phyloP scores from a whole-genome alignment of 1,284 basidiomycete genomes.

The Apiotrichum sp. region DNA sequence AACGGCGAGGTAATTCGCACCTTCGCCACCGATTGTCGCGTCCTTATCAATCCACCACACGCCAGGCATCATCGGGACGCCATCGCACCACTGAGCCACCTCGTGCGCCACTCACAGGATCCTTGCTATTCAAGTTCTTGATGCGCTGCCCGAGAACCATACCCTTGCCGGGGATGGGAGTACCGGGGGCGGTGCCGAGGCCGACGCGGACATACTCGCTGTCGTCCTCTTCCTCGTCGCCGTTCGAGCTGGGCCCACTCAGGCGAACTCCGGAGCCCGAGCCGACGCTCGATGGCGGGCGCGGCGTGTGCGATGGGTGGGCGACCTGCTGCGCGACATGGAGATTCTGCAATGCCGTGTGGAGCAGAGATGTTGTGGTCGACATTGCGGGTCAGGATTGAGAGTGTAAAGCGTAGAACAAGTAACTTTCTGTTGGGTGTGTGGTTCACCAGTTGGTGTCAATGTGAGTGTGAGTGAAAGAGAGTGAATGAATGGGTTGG shows the following conservation, averaged over 20 bases:
- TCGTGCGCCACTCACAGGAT: slow-evolving; percentile 34
- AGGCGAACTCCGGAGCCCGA: slow-evolving; percentile 16
- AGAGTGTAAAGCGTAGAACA: not conserved
- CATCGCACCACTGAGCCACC: too few relatives aligned
- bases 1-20: too few relatives aligned
- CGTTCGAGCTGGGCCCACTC: slow-evolving; percentile 7
- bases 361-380: slow-evolving; percentile 40
- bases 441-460: too few relatives aligned
- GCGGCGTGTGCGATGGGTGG: slow-evolving; percentile 31
- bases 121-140: slow-evolving; percentile 20
- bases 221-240: slow-evolving; percentile 44
- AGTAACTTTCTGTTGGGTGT: too few relatives aligned
- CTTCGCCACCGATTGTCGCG: too few relatives aligned
- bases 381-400: slow-evolving; percentile 16
- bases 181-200: slow-evolving; percentile 40
- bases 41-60: not conserved
- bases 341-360: slow-evolving; percentile 45
- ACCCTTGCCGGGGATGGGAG: slow-evolving; percentile 27
- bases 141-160: slow-evolving; percentile 25
- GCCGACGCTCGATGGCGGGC: slow-evolving; percentile 26
- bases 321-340: slow-evolving; percentile 41
- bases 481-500: too few relatives aligned
- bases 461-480: too few relatives aligned
- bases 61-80: too few relatives aligned
- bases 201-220: slow-evolving; percentile 47